phyloP scores from a whole-genome alignment of 1,139 yeast genomes.

The Meyerozyma smithsonii region DNA sequence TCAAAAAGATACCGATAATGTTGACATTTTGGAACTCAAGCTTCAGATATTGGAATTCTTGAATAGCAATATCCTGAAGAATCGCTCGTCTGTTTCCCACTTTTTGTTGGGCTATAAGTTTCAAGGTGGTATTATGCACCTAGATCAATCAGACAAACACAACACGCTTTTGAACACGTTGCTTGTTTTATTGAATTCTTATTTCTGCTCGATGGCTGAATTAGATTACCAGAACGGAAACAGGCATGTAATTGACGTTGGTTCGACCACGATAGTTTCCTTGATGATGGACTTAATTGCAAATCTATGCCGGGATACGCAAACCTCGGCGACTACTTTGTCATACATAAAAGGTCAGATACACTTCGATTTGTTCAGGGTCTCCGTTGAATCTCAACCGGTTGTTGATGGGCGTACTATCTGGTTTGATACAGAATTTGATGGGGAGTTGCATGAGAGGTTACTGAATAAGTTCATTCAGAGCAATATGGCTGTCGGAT shows the following conservation, averaged over 20 bases:
- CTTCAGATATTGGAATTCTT: slow-evolving; percentile 56
- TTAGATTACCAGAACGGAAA: slow-evolving; percentile 34
- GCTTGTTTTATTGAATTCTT: slow-evolving; percentile 42
- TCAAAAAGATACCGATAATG: slow-evolving; percentile 33
- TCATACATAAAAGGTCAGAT: slow-evolving; percentile 43
- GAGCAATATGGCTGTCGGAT: slow-evolving; percentile 35
- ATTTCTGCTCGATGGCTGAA: slow-evolving; percentile 39
- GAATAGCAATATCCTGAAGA: slow-evolving; percentile 40
- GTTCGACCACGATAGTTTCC: slow-evolving; percentile 55
- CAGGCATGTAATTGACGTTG: slow-evolving; percentile 38
- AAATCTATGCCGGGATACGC: slow-evolving; percentile 51
- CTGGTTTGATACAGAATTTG: slow-evolving; percentile 52
- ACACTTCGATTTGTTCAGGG: slow-evolving; percentile 45
- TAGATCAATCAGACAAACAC: slow-evolving; percentile 12
- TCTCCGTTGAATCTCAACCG: slow-evolving; percentile 50
- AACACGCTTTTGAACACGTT: slow-evolving; percentile 54
- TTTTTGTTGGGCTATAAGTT: slow-evolving; percentile 65
- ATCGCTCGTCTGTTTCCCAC: slow-evolving; percentile 59
- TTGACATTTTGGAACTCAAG: slow-evolving; percentile 44
- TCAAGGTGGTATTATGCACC: slow-evolving; percentile 27
- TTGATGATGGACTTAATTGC: slow-evolving; percentile 57
- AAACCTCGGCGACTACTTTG: slow-evolving; percentile 51
- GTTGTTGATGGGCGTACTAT: slow-evolving; percentile 40
- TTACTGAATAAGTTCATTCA: slow-evolving; percentile 28
- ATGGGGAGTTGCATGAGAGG: slow-evolving; percentile 29